Percentiles rank a stretch among this genome's conserved stretches.
Conservation (phyloP, 192 early-diverging fungal species). For the Pilobolus umbonatus region DNA sequence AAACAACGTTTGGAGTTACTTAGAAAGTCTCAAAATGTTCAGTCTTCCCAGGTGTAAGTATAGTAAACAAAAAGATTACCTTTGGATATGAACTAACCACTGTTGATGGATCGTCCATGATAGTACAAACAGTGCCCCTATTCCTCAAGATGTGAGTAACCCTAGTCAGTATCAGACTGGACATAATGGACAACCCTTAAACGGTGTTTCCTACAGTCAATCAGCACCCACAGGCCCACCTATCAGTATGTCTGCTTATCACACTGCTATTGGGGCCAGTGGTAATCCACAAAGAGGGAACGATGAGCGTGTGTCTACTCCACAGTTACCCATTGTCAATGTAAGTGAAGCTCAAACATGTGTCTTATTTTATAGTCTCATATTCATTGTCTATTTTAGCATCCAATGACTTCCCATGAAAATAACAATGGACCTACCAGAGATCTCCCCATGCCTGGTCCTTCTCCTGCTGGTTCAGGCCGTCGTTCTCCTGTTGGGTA, state of each 20-base stretch:
- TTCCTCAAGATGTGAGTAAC: constrained; percentile 26
- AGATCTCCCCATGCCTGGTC: constrained; percentile 33
- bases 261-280: constrained; percentile 1
- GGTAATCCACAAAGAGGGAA: background rate
- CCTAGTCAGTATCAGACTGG: constrained; percentile 23
- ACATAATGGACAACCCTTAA: constrained; percentile 9
- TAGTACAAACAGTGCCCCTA: constrained; percentile 8
- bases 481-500: constrained; percentile 32
- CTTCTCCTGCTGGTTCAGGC: background rate
- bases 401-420: constrained; percentile 19
- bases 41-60: constrained; percentile 8
- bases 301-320: constrained; percentile 11
- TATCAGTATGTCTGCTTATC: constrained; percentile 30
- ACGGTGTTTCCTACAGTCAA: constrained; percentile 16
- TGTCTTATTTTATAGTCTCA: background rate
- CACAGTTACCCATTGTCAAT: constrained; percentile 12
- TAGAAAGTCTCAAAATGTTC: constrained; percentile 18
- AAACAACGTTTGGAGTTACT: constrained; percentile 31
- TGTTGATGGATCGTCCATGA: background rate
- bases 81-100: background rate
- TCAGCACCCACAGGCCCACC: constrained; percentile 29
- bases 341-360: background rate
- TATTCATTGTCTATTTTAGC: constrained; percentile 1
- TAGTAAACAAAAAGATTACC: background rate
- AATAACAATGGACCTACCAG: constrained; percentile 20